Base-by-base conservation (phyloP, 495 filamentous ascomycete genomes). In the Tuber calosporum region DNA sequence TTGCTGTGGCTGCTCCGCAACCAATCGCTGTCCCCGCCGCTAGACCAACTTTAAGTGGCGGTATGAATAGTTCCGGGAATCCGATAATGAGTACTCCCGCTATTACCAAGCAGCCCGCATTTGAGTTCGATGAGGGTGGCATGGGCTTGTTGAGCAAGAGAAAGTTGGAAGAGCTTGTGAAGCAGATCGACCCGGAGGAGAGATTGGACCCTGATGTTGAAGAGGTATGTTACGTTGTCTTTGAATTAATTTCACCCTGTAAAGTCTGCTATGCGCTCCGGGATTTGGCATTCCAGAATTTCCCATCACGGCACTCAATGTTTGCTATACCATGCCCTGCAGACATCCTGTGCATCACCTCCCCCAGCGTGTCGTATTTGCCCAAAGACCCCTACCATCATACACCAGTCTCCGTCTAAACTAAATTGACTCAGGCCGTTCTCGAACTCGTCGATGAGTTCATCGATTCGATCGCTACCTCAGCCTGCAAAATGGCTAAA, bases 81-180 rank as follows among this genome's bases (percentile, higher is more conserved):
- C 92, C 92, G 66, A 88, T 93, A 72, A 90, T 97, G 87, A 88
- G 89, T 39, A 93, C 97, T 78, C 94, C 96, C 1, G 92, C 90
- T 3, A 86, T 98, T 72, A 83, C 89, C 72, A 95, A 93, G 79
- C 88, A 90, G 74, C 93, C 93, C 0, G 85, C 88, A 0, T 94
- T 89, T 80, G 90, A 91, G 42, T 89, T 97, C 67, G 94, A 97
- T 80, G 92, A 91, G 41, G 93, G 95, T 77, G 93, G 91, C 19
- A 93, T 96, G 82, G 88, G 93, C 34, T 89, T 99, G 3, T 85
- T 98, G 22, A 94, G 89, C 83, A 97, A 96, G 88, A 94, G 94
- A 84, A 97, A 97, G 85, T 87, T 99, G 43, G 93, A 99, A 82
- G 94, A 97, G 80, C 86, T 99, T 40, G 93, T 97, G 6, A 89